Evolutionary conservation across 192 early-diverging fungal species (phyloP), one percentile per base, ranked within the genome.

Genomic region (Piromyces finnis): DNA sequence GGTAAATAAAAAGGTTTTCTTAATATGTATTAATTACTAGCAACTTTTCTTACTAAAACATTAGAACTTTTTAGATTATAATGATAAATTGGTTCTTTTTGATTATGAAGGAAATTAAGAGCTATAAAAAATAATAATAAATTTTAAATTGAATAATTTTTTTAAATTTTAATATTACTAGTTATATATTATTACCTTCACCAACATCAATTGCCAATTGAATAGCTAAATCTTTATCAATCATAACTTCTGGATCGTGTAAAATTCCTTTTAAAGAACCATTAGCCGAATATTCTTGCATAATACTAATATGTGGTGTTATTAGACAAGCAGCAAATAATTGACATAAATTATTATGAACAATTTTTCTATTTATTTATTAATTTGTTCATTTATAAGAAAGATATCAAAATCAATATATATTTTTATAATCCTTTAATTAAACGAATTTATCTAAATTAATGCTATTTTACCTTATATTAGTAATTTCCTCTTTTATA

Each of bases 31-130:
- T n/a, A n/a, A n/a, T n/a, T n/a, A n/a, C n/a, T n/a, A n/a, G n/a
- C n/a, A n/a, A n/a, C n/a, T n/a, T n/a, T n/a, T n/a, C n/a, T 41
- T 80, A 88, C 87, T 83, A 89, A 32, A 28, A 89, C 79, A 78
- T 88, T 88, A 30, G 79, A 82, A 17, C 84, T 77, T 78, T 84
- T 88, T 77, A 89, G 78, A 37, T 87, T 86, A 29, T 81, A 36
- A 78, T 89, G 88, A 22, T 78, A 35, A n/a, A 86, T 79, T 0
- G 85, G 85, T 37, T 85, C 85, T 26, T 81, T 82, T 37, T 85
- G 80, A 51, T 79, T 82, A 77, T 89, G 88, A 30, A 88, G 78
- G 80, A 81, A 85, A 26, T 77, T 39, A 80, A 88, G 79, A n/a
- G 81, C 86, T 86, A 29, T 15, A 29, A 28, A 16, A n/a, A n/a